phyloP scores from a whole-genome alignment of 352 stramenopile species.

The Pythium biforme region DNA sequence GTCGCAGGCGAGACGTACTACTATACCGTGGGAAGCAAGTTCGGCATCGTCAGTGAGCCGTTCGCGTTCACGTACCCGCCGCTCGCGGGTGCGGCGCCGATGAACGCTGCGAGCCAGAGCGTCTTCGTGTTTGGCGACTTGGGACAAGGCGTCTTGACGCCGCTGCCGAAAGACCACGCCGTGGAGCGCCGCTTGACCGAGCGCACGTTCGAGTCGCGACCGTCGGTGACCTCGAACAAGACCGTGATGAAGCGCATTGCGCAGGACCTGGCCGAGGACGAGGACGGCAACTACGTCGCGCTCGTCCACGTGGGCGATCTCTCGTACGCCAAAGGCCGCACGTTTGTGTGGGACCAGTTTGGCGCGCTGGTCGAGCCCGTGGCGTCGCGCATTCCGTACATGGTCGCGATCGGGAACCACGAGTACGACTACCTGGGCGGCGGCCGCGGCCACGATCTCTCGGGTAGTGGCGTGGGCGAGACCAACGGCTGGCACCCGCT shows the following conservation, averaged over 20 bases:
- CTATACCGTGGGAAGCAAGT: constrained; percentile 37
- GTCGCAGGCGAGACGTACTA: constrained; percentile 28
- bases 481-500: constrained; percentile 31
- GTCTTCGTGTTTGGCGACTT: constrained; percentile 38
- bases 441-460: constrained; percentile 29
- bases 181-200: constrained; percentile 23
- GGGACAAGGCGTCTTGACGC: constrained; percentile 21
- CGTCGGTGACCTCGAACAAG: constrained; percentile 11
- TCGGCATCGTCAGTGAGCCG: constrained; percentile 28
- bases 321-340: constrained; percentile 61
- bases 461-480: constrained; percentile 35
- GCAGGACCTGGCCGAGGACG: constrained; percentile 29
- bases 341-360: constrained; percentile 81
- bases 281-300: constrained; percentile 33
- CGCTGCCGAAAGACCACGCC: background rate
- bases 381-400: constrained; percentile 65
- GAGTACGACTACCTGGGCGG: constrained; percentile 42
- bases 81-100: background rate
- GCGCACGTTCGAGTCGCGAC: constrained; percentile 20
- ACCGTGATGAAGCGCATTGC: constrained; percentile 44
- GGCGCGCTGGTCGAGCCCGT: constrained; percentile 73
- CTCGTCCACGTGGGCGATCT: constrained; percentile 80
- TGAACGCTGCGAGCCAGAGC: constrained; percentile 18
- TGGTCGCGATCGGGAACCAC: constrained; percentile 46
- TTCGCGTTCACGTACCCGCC: constrained; percentile 35